Evolutionary conservation across 805 yeast genomes (phyloP), one percentile per base, ranked within the genome.

Genomic region (Kazachstania bromeliacearum): DNA sequence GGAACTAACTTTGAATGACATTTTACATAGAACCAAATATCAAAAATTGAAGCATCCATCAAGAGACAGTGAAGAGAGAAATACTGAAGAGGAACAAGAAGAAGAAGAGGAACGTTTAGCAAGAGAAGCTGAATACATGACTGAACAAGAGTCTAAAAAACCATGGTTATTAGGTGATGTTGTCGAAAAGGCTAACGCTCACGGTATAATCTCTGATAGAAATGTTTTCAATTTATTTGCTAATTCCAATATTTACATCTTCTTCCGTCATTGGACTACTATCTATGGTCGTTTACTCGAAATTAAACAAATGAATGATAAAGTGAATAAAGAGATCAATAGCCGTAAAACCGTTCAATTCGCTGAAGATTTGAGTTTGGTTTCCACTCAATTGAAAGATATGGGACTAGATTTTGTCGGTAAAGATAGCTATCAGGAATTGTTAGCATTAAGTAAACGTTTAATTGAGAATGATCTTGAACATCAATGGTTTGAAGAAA

Each of bases 401-500:
- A 67, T 81, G 75, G 89, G 89, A 2, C 70, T 87, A 36, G 73
- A 73, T 43, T 79, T 88, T 48, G 66, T 65, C 24, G 85, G 83
- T 13, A 69, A 68, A 18, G 75, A 78, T 50, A 77, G 85, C 25
- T 92, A 92, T 58, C 64, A 68, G 24, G 96, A 89, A 59, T 72
- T 85, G n/a, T 64, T 92, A 40, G 67, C 65, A 3, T 67, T 92
- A 38, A 75, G 94, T 40, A 85, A 76, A 45, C 73, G 76, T 44
- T 66, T 85, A 35, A 80, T 92, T 45, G 92, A 85, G 46, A 95
- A 95, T 20, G 92, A 85, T 25, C 63, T 92, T 33, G 99, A 92
- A 53, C 94, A 85, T 44, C 92, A 81, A 59, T 79, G 87, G 81
- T 94, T 83, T 58, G 99, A 92, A 64, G 98, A 92, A 60, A 74